Conservation (phyloP, 495 filamentous ascomycete species). For the Glutinoglossum americanum region DNA sequence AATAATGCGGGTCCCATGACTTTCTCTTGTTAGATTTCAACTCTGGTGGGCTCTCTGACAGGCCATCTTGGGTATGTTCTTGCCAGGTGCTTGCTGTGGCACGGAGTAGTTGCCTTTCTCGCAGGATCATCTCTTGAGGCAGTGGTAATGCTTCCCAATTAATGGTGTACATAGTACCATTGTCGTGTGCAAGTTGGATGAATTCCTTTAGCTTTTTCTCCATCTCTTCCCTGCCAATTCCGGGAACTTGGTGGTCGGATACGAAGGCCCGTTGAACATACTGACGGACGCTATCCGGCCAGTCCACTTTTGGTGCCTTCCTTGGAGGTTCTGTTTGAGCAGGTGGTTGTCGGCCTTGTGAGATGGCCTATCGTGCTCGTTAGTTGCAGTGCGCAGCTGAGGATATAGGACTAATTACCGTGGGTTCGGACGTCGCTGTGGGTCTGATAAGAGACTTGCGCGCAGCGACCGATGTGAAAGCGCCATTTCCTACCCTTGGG, state of each 20-base stretch:
- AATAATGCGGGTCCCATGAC: conserved; percentile 35
- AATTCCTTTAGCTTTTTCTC: conserved; percentile 65
- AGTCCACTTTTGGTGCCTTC: conserved; percentile 37
- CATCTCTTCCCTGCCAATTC: conserved; percentile 46
- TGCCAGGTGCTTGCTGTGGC: neutral
- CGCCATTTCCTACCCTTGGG: neutral
- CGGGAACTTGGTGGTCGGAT: conserved; percentile 40
- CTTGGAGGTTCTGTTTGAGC: neutral
- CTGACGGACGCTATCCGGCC: conserved; percentile 49
- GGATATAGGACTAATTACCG: neutral
- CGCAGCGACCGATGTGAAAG: conserved; percentile 1
- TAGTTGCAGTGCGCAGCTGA: neutral
- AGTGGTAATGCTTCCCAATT: conserved; percentile 70
- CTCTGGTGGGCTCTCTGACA: neutral
- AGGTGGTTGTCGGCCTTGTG: neutral
- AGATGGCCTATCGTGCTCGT: neutral
- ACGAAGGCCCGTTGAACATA: conserved; percentile 78
- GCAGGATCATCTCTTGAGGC: conserved; percentile 69
- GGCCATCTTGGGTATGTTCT: neutral
- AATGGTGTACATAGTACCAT: conserved; percentile 39
- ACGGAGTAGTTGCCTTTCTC: conserved; percentile 29
- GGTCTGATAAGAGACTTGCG: neutral
- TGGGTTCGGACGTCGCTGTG: neutral
- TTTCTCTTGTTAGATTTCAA: conserved; percentile 51
- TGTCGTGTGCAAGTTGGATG: conserved; percentile 60